These are phyloP conservation scores for Paecilomyces formosus DNA, from an alignment of 2,329 filamentous ascomycete species.

Conservation along the genomic window DNA sequence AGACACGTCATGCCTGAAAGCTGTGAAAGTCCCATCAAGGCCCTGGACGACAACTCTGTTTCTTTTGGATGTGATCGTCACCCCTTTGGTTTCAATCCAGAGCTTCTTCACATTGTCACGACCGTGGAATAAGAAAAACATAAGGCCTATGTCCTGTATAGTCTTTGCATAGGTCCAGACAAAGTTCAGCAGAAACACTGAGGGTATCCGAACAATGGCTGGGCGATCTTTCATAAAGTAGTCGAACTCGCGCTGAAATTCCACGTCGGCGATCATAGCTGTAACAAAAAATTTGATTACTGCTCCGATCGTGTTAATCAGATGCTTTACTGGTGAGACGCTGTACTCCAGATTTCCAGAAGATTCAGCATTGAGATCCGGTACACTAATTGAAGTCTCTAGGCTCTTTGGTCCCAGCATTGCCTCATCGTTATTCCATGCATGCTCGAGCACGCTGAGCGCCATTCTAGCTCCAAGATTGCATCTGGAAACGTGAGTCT, in stretches of 20 bases:
- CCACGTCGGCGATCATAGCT: slow-evolving; percentile 45
- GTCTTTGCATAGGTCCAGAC: slow-evolving; percentile 43
- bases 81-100: slow-evolving; percentile 44
- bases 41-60: slow-evolving; percentile 41
- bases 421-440: slow-evolving; percentile 20
- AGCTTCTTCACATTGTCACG: slow-evolving; percentile 41
- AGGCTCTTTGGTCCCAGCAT: slow-evolving; percentile 14
- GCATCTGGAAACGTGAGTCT: slow-evolving; percentile 41
- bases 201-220: slow-evolving; percentile 26
- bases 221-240: slow-evolving; percentile 34
- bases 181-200: slow-evolving; percentile 35
- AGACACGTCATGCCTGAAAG: slow-evolving; percentile 37
- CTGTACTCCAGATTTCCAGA: slow-evolving; percentile 4
- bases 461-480: slow-evolving; percentile 40
- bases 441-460: slow-evolving; percentile 23
- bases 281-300: slow-evolving; percentile 44
- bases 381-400: slow-evolving; percentile 20
- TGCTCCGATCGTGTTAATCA: slow-evolving; percentile 33
- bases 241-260: slow-evolving; percentile 45
- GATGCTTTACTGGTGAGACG: slow-evolving; percentile 21
- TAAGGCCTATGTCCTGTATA: slow-evolving; percentile 37
- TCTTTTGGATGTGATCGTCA: slow-evolving; percentile 41
- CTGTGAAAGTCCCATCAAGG: slow-evolving; percentile 42
- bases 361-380: slow-evolving; percentile 18
- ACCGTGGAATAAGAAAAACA: slow-evolving; percentile 43